These are phyloP conservation scores for Fragilariopsis cylindrus DNA, from an alignment of 108 stramenopile genomes.

Conservation along the genomic window DNA sequence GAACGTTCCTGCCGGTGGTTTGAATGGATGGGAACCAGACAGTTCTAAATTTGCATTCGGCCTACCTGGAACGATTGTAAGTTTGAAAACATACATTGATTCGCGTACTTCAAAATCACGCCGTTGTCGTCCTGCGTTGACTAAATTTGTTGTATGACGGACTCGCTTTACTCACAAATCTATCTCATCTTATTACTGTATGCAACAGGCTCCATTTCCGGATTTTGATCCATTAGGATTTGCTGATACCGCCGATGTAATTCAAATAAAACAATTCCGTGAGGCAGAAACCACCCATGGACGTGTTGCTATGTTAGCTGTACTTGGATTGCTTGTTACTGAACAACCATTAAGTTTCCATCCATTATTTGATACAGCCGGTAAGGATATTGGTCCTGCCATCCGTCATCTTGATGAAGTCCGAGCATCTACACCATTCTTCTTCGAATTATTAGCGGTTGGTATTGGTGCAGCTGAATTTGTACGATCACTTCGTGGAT, in stretches of 20 bases:
- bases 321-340: constrained; percentile 44
- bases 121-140: too few species aligned
- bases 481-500: constrained; percentile 27
- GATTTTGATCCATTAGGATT: constrained; percentile 67
- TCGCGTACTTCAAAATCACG: too few species aligned
- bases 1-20: not conserved
- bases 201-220: constrained; percentile 22
- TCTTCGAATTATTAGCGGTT: constrained; percentile 54
- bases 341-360: constrained; percentile 52
- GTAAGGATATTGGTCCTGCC: constrained; percentile 50
- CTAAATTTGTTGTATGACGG: too few species aligned
- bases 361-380: constrained; percentile 48
- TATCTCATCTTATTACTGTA: too few species aligned
- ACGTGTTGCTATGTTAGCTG: constrained; percentile 73
- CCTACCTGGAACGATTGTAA: constrained; percentile 38
- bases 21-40: constrained; percentile 68
- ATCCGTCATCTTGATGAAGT: constrained; percentile 67
- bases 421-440: constrained; percentile 51
- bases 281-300: constrained; percentile 72
- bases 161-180: too few species aligned
- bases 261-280: constrained; percentile 58
- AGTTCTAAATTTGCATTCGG: constrained; percentile 36
- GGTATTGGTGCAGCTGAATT: constrained; percentile 41
- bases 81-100: too few species aligned
- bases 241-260: constrained; percentile 27